Base-by-base conservation (phyloP, 1,284 basidiomycete species). In the Leccinum subrobustum region DNA sequence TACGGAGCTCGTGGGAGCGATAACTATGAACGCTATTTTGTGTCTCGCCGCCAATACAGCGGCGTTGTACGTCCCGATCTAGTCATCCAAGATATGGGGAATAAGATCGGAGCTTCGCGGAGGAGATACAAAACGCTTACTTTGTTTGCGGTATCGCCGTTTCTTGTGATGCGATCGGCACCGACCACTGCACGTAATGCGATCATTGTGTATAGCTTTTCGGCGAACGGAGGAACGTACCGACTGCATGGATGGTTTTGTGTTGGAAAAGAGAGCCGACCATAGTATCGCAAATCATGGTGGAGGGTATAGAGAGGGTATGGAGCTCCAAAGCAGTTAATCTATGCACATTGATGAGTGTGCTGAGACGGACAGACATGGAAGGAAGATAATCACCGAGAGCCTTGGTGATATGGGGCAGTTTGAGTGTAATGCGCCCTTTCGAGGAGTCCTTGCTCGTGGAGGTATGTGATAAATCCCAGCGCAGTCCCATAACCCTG, bases 251-350 rank as follows among this genome's bases (percentile, higher is more conserved):
- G 55, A 96, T 91, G 47, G 85, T 78, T 71, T 92, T 81, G 73
- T 93, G 89, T 71, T 95, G 93, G 79, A 97, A 92, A 48, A 96
- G 78, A 1, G 93, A 95, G 14, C 95, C 94, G 31, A 96, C 91
- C 90, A 96, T 96, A 47, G 92, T 95, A 71, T 97, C 94, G 71
- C 92, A 95, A 57, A 96, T 88, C 94, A 96, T 96, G n/a, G 89
- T 87, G 12, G 89, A 89, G 0, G 92, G 91, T 14, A 95, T 89
- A 42, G 85, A 78, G 50, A 96, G 83, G 0, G 88, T 89, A 65
- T 92, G 86, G 29, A 97, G 83, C 71, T 96, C 95, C 56, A 95
- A 79, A 7, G 93, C 90, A 6, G 95, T 97, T 52, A 97, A 80
- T 71, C 91, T 91, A 35, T 14, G 48, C 12, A 9, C 12, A 6